Conservation (phyloP, 805 yeast species). For the Saturnispora diversa region DNA sequence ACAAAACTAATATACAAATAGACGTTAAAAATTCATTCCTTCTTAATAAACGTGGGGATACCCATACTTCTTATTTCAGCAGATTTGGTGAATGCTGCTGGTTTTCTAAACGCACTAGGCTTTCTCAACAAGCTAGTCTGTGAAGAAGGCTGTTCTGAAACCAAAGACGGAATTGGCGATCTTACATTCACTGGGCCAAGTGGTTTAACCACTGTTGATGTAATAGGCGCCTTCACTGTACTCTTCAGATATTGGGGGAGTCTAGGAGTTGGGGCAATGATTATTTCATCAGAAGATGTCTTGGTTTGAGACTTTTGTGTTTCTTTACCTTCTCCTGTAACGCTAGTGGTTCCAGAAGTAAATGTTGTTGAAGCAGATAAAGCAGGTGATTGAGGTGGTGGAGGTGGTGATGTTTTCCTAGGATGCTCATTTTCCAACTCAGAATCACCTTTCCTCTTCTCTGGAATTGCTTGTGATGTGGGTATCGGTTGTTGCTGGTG, state of each 20-base stretch:
- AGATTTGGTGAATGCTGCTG: constrained; percentile 14
- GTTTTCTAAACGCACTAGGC: constrained; percentile 30
- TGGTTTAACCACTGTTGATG: constrained; percentile 9
- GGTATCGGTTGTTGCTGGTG: neutral
- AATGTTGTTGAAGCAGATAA: neutral
- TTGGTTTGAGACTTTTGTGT: neutral
- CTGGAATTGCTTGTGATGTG: constrained; percentile 13
- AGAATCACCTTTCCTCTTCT: constrained; percentile 16
- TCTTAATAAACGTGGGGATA: neutral
- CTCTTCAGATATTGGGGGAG: constrained; percentile 11
- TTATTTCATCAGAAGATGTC: neutral
- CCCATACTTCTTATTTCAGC: neutral
- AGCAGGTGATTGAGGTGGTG: neutral
- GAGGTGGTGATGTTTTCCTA: neutral
- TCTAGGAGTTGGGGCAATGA: constrained; percentile 13
- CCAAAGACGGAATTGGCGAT: neutral
- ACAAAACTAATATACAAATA: neutral
- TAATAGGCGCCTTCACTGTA: constrained; percentile 6
- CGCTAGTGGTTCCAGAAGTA: neutral
- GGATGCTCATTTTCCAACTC: neutral
- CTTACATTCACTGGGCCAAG: constrained; percentile 1
- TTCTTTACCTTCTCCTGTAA: neutral
- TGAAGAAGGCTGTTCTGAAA: constrained; percentile 2
- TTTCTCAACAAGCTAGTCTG: constrained; percentile 21
- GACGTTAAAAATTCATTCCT: neutral